Evolutionary conservation across 768 basidiomycete species (phyloP), one percentile per base, ranked within the genome.

Genomic region (Boletus sensibilis): DNA sequence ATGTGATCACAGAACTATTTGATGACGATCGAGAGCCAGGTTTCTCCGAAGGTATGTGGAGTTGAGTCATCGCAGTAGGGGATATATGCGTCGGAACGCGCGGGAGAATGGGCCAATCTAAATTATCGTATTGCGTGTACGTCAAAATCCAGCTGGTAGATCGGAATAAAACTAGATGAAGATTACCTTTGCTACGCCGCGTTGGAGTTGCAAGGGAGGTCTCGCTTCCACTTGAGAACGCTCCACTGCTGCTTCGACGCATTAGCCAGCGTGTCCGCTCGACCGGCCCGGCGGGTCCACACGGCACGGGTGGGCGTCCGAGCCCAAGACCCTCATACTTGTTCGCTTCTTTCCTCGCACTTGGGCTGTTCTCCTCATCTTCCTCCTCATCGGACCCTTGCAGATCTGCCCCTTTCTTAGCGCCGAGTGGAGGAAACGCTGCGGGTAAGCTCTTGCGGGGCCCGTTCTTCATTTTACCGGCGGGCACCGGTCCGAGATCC

Each of bases 221-320:
- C 25, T 91, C 88, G 61, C 88, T 88, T 20, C 87, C 83, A 59
- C 83, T 87, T 12, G 90, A 91, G 64, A 90, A 90, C 1, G 87
- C 86, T 14, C 90, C 89, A 60, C 90, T 91, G 65, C 89, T 92
- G 54, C 85, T 90, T 58, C 90, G 78, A 13, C 90, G 80, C 80
- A 87, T 82, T 31, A 91, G 67, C 83, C 84, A 87, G 39, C 80
- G 76, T 45, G 81, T 76, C 29, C 81, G 76, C 35, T 77, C 71
- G 11, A 79, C 68, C 6, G 75, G 71, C 11, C 67, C 65, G 41
- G 59, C 64, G 21, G 68, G 69, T 50, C 58, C 69, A 53, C 56
- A 63, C 14, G 72, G 61, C 16, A 61, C 50, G 23, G 63, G 66
- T 9, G 87, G 87, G 16, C 80, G 79, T 0, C 88, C 89, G 13